Evolutionary conservation across 805 yeast species (phyloP).

Genomic region (Hanseniaspora vineae): DNA sequence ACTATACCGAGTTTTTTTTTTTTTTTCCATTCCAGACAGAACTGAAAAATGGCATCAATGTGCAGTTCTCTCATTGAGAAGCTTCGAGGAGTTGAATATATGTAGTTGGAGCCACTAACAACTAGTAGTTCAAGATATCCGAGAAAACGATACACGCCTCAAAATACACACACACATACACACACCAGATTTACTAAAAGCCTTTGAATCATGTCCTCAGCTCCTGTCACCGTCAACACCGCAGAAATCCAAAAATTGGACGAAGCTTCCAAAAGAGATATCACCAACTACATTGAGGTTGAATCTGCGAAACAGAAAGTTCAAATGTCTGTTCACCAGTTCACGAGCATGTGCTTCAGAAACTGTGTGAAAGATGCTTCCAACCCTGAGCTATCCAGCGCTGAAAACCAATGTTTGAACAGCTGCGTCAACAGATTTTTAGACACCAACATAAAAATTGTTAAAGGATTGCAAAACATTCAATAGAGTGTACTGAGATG

Average conservation of each 20-base stretch:
- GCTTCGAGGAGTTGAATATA: no score
- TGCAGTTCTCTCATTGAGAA: no score
- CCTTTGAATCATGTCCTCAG: constrained; percentile 8
- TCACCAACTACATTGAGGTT: constrained; percentile 60
- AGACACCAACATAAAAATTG: constrained; percentile 78
- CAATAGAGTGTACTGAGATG: constrained; percentile 8
- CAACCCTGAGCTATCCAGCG: constrained; percentile 34
- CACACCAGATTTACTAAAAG: background rate
- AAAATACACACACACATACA: background rate
- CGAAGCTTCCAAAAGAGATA: constrained; percentile 59
- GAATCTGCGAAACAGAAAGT: constrained; percentile 83
- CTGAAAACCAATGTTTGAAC: constrained; percentile 60
- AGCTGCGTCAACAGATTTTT: constrained; percentile 79
- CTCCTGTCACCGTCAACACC: constrained; percentile 21
- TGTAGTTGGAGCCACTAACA: no score
- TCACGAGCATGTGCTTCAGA: constrained; percentile 84
- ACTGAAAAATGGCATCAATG: no score
- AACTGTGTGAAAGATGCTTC: constrained; percentile 51
- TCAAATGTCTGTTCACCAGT: constrained; percentile 73
- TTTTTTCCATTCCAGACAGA: no score
- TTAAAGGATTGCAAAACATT: constrained; percentile 33
- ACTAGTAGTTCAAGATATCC: no score
- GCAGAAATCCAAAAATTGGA: constrained; percentile 38
- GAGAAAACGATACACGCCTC: no score
- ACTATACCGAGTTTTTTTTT: no score